phyloP scores from a whole-genome alignment of 2,329 filamentous ascomycete species.

The Sclerotinia subarctica region DNA sequence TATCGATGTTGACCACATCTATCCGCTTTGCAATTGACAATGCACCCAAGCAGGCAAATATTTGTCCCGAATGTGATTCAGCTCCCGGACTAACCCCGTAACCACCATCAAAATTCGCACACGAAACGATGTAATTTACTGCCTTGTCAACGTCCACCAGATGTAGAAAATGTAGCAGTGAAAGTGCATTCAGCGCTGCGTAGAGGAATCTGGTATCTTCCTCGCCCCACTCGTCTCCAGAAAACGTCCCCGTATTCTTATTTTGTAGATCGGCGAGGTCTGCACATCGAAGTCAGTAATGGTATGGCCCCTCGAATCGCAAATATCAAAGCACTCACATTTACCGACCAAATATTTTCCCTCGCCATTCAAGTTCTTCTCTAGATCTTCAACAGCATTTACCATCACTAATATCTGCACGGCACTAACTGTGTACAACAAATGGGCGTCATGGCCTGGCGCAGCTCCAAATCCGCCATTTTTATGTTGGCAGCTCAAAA shows the following conservation, averaged over 20 bases:
- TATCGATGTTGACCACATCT: slow-evolving; percentile 78
- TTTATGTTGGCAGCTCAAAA: slow-evolving; percentile 89
- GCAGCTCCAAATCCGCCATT: slow-evolving; percentile 91
- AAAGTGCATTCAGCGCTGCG: slow-evolving; percentile 83
- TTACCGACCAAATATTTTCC: slow-evolving; percentile 71
- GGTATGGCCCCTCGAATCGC: slow-evolving; percentile 20
- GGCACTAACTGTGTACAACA: slow-evolving; percentile 93
- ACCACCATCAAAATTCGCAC: slow-evolving; percentile 90
- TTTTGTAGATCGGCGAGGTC: slow-evolving; percentile 84
- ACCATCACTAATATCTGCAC: slow-evolving; percentile 88
- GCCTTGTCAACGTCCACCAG: slow-evolving; percentile 78
- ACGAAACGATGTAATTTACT: slow-evolving; percentile 73
- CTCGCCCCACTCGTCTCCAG: slow-evolving; percentile 95
- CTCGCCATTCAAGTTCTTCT: slow-evolving; percentile 49
- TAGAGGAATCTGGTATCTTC: slow-evolving; percentile 94
- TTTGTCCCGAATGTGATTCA: slow-evolving; percentile 92
- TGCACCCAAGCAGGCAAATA: slow-evolving; percentile 89
- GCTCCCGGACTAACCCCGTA: slow-evolving; percentile 88
- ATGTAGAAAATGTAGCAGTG: slow-evolving; percentile 70
- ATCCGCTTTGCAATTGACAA: slow-evolving; percentile 78
- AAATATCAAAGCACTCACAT: slow-evolving; percentile 59
- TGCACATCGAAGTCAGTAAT: slow-evolving; percentile 34
- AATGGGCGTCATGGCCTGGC: slow-evolving; percentile 90
- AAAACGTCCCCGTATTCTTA: slow-evolving; percentile 76
- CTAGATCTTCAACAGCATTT: slow-evolving; percentile 80